Evolutionary conservation across 2,329 filamentous ascomycete species (phyloP), one percentile per base, ranked within the genome.

Genomic region (Fusarium mexicanum): DNA sequence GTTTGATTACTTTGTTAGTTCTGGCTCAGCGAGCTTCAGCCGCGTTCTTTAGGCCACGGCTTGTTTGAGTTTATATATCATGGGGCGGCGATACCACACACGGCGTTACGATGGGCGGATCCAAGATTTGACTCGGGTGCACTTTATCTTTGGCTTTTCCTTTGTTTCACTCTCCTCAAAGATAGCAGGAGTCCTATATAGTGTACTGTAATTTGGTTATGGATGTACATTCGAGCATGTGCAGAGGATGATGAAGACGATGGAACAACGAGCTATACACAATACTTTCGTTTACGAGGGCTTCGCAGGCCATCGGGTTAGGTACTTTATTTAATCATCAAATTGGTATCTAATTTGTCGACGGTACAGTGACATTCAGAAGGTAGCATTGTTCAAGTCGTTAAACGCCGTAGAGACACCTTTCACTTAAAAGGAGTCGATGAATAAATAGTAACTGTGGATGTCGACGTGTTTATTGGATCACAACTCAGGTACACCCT

Each of bases 211-310:
- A 72, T 73, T 29, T 64, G 48, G 67, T 40, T 47, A 68, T 41
- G 61, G 47, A 26, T 68, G 59, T 74, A 59, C 41, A 63, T 48
- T 64, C 50, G 29, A 41, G 50, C 58, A 44, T 53, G 47, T 68
- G 62, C 67, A 61, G 50, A 59, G 54, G 67, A 61, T 33, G 64
- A 69, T 33, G 53, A 50, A 59, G 47, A 74, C 33, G 57, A 74
- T 53, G 62, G 68, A 50, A 53, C 41, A 58, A 74, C 43, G 57
- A 74, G 63, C 48, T 65, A 57, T 38, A 62, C 62, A 63, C 50
- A 70, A 44, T 69, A 72, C 65, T 76, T 75, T 77, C 69, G 64
- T 75, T 77, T 75, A 70, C 65, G 44, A 62, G 35, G 57, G 60
- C 72, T 58, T 55, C 55, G 48, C 24, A 48, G 55, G 57, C 50